phyloP scores from a whole-genome alignment of 2,329 filamentous ascomycete genomes.

The Beauveria sp. region DNA sequence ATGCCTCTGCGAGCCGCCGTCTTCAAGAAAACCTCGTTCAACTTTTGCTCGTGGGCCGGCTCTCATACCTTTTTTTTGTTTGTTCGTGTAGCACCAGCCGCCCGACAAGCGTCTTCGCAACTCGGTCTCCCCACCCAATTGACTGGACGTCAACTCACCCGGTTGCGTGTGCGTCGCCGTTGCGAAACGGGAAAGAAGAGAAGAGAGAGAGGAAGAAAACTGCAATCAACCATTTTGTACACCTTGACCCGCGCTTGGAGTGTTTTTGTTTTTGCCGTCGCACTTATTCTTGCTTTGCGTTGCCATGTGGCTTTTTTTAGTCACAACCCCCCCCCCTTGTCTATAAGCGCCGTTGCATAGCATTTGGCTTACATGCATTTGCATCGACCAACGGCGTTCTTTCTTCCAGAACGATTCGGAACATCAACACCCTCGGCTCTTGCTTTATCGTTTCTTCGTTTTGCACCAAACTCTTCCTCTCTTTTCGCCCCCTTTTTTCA shows the following conservation, averaged over 20 bases:
- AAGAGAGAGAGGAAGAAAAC: background rate
- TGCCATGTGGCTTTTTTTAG: background rate
- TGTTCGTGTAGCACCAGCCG: background rate
- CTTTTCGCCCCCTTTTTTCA: background rate
- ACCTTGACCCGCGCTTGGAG: background rate
- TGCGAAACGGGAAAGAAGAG: background rate
- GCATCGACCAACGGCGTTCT: background rate
- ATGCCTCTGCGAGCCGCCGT: background rate
- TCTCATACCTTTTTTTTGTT: background rate
- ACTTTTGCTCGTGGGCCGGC: background rate
- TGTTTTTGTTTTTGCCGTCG: background rate
- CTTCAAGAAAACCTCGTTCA: background rate
- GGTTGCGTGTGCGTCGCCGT: background rate
- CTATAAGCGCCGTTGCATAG: conserved; percentile 1
- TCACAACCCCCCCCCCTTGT: background rate
- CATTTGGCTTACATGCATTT: background rate
- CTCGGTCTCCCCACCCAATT: background rate
- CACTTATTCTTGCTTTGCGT: background rate
- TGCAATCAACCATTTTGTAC: background rate
- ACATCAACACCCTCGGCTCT: background rate
- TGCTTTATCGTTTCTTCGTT: background rate
- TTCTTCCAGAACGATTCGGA: conserved; percentile 3
- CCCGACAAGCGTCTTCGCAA: background rate
- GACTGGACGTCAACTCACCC: background rate
- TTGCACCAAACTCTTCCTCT: background rate